Conservation (phyloP, 225 moss, liverwort and hornwort genomes). For the Pseudoscleropodium purum region DNA sequence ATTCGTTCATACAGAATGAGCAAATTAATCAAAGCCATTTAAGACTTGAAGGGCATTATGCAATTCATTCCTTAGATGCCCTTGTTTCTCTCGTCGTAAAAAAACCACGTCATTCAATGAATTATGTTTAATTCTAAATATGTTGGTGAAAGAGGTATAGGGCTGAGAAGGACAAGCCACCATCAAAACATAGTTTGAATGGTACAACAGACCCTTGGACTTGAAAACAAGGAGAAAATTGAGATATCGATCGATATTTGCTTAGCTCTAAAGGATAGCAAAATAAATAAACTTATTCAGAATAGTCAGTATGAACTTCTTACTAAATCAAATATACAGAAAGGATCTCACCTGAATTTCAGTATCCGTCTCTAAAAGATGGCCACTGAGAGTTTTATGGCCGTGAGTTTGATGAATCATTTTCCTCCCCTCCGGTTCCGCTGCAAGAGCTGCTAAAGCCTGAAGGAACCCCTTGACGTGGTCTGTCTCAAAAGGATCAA, state of each 20-base stretch:
- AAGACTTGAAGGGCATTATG: background rate
- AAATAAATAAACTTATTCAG: background rate
- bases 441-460: constrained; percentile 24
- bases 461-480: constrained; percentile 2
- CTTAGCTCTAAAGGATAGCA: background rate
- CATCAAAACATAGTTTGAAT: background rate
- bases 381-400: background rate
- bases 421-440: background rate
- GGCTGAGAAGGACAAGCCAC: background rate
- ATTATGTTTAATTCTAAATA: background rate
- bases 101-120: background rate
- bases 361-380: background rate
- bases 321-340: background rate
- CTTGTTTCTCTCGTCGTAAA: background rate
- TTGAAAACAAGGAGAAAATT: background rate
- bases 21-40: background rate
- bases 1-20: background rate
- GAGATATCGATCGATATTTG: background rate
- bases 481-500: background rate
- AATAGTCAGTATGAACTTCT: background rate
- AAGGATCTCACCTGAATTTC: constrained; percentile 12
- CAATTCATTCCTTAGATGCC: background rate
- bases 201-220: background rate
- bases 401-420: background rate
- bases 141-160: background rate